Percentiles rank a stretch among this genome's conserved stretches.
Conservation (phyloP, 805 yeast species). For the Starmerella potacharoeniae region DNA sequence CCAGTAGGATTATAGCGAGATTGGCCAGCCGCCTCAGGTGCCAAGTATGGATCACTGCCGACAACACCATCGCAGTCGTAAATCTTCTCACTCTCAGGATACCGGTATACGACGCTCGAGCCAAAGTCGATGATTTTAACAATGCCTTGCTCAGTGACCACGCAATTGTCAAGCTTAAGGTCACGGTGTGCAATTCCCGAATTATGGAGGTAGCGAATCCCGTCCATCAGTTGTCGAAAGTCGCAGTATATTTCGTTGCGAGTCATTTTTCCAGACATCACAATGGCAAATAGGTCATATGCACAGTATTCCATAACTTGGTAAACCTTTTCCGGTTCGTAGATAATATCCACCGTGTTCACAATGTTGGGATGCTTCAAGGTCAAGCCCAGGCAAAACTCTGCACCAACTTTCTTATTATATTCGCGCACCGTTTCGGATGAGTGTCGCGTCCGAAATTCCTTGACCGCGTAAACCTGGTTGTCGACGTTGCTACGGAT, state of each 20-base stretch:
- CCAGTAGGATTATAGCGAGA: constrained; percentile 82
- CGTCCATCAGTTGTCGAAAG: constrained; percentile 73
- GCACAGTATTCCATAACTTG: constrained; percentile 96
- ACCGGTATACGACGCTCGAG: constrained; percentile 79
- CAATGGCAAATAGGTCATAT: constrained; percentile 84
- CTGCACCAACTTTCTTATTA: constrained; percentile 85
- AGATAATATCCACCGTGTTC: constrained; percentile 82
- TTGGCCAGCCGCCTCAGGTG: constrained; percentile 84
- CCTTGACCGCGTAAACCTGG: constrained; percentile 81
- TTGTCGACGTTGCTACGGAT: constrained; percentile 56
- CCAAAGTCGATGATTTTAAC: constrained; percentile 90
- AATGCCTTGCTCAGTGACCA: constrained; percentile 67
- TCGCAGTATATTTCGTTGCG: constrained; percentile 74
- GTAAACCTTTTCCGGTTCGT: constrained; percentile 73
- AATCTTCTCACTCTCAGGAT: constrained; percentile 64
- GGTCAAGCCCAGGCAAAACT: constrained; percentile 87
- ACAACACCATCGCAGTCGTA: constrained; percentile 76
- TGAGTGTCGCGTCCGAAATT: constrained; percentile 65
- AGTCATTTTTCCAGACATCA: constrained; percentile 84
- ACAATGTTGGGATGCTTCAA: constrained; percentile 81
- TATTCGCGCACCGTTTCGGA: constrained; percentile 75
- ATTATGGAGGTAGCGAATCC: constrained; percentile 67
- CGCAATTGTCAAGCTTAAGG: constrained; percentile 86
- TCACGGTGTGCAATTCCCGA: constrained; percentile 84
- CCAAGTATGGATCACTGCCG: constrained; percentile 80